Evolutionary conservation across 768 basidiomycete genomes (phyloP), one percentile per base, ranked within the genome.

Genomic region (Hebeloma cylindrosporum): DNA sequence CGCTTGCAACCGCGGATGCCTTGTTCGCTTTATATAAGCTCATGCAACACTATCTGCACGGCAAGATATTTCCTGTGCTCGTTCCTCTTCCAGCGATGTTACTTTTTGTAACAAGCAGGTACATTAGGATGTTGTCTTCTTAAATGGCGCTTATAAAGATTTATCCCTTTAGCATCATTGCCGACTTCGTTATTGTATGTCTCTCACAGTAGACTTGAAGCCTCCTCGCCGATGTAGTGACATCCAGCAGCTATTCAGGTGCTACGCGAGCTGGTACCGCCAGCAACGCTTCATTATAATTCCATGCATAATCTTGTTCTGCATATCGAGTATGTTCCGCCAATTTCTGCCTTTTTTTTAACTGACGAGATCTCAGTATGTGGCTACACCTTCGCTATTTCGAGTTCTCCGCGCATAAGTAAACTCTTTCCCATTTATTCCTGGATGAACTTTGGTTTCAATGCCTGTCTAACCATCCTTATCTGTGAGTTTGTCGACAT

Each of bases 181-280:
- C 60, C 5, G 57, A 57, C 34, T 42, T 45, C 13, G 40, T 57
- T 20, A 41, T 61, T 18, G 57, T 58, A 26, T 14, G 57, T 40
- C 7, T 10, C n/a, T 20, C 20, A 20, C 23, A 9, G 18, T 14
- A 30, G 21, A 25, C 11, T 40, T 43, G 17, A 27, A 21, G 2
- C 9, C 30, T 42, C 20, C 21, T 31, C 34, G n/a, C 33, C 26
- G 5, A 26, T 46, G 45, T 26, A 42, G 38, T 47, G 22, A 50
- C 38, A 18, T 34, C 18, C 20, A 26, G 28, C 46, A 60, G 54
- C 43, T 60, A 33, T 58, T 59, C 35, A 59, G 61, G 17, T 60
- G 56, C 31, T 58, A 59, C 32, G 36, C 54, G 25, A 49, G 54
- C 11, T 62, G 61, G 61, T 42, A 39, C 25, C 47, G 48, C 4